Base-by-base conservation (phyloP, 2,329 filamentous ascomycete species). In the Xylariaceae sp. region DNA sequence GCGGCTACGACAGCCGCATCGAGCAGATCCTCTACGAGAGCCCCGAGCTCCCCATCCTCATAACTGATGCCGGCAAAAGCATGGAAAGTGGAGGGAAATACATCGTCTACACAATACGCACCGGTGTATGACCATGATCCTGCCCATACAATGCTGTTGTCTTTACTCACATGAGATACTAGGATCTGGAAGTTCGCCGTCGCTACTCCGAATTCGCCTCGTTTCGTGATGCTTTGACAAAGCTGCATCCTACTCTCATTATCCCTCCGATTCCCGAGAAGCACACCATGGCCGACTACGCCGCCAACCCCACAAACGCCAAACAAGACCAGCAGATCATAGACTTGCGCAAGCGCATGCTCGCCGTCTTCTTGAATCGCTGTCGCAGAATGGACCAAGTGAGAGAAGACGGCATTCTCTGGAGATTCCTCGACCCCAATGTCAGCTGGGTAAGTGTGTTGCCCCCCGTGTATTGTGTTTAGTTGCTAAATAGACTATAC, bases 251-350 rank as follows among this genome's bases (percentile, higher is more conserved):
- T 7, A 99, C 94, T 0, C 80, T 99, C 40, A 89, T 99, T 63
- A 89, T 99, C 47, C 95, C 94, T 7, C 94, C 94, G 3, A 99
- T 99, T 64, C 94, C 94, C 18, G 95, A 99, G 74, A 99, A 99
- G 72, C 94, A 99, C 71, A 94, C 91, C 42, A 96, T 99, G 88
- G 93, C 93, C 55, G 94, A 99, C 70, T 99, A 99, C 68, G 94
- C 94, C 14, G 92, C 95, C 28, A 97, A 96, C 64, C 94, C 95
- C 1, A 99, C 94, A 36, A 97, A 93, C 65, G 95, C 95, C 16
- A 99, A 97, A 70, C 93, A 99, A 71, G 95, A 99, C 68, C 87
- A 91, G 52, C 89, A 93, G 55, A 99, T 97, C 42, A 99, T 99
- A 58, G 94, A 99, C 67, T 76, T 97, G 59, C 84, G 94, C 54